Evolutionary conservation across 2,329 filamentous ascomycete genomes (phyloP).

Genomic region (Malbranchea cinnamomea): DNA sequence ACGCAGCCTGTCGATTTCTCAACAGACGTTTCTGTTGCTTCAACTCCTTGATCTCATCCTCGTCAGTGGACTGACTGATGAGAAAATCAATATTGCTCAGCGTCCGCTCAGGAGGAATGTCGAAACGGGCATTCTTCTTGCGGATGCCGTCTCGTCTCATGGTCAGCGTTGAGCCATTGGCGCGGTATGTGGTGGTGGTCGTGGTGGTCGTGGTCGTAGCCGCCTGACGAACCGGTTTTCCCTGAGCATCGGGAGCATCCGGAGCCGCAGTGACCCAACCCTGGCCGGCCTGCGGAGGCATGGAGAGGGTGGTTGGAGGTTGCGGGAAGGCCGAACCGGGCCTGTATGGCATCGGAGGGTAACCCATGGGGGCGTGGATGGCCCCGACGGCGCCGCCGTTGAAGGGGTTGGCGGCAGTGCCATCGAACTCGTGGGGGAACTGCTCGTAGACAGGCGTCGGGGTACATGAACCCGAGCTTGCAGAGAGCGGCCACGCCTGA

Average conservation of each 20-base stretch:
- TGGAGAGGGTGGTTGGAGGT: constrained; percentile 32
- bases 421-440: constrained; percentile 38
- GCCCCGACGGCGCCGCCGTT: constrained; percentile 28
- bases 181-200: constrained; percentile 45
- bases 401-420: constrained; percentile 26
- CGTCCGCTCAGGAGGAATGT: constrained; percentile 87
- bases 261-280: constrained; percentile 37
- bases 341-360: constrained; percentile 28
- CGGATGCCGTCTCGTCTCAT: constrained; percentile 73
- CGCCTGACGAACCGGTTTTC: constrained; percentile 48
- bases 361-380: constrained; percentile 23
- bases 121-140: constrained; percentile 98
- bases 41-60: constrained; percentile 90
- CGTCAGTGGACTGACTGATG: constrained; percentile 65
- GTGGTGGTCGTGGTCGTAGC: constrained; percentile 35
- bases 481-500: constrained; percentile 48
- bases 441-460: constrained; percentile 58
- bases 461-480: constrained; percentile 55
- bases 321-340: constrained; percentile 36
- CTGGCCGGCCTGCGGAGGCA: constrained; percentile 48
- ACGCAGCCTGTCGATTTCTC: constrained; percentile 94
- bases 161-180: constrained; percentile 53
- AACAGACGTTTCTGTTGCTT: constrained; percentile 96
- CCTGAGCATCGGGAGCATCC: constrained; percentile 34
- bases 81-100: constrained; percentile 88